Evolutionary conservation across 139 green algal species (phyloP).

Genomic region (Penium margaritaceum): DNA sequence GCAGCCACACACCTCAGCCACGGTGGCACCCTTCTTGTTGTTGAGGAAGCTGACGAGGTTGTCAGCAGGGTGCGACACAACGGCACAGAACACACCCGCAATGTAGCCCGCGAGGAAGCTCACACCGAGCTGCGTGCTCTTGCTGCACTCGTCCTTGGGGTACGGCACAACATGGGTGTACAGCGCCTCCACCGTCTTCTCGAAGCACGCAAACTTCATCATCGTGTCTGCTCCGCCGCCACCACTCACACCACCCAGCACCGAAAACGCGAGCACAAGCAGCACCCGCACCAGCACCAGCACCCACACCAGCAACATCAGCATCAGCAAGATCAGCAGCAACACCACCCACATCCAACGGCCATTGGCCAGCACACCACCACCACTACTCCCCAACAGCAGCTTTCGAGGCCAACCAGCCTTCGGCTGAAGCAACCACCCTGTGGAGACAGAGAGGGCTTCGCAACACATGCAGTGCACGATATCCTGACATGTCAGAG

Average conservation of each 20-base stretch:
- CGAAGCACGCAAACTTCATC: constrained; percentile 57
- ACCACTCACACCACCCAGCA: too few relatives aligned
- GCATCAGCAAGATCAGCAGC: too few relatives aligned
- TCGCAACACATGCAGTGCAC: too few relatives aligned
- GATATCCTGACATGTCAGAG: too few relatives aligned
- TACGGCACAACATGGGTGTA: constrained; percentile 48
- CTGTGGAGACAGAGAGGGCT: too few relatives aligned
- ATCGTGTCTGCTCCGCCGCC: constrained; percentile 61
- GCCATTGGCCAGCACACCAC: too few relatives aligned
- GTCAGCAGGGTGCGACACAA: constrained; percentile 57
- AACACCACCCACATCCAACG: too few relatives aligned
- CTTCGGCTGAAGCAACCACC: too few relatives aligned
- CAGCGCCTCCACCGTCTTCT: constrained; percentile 46
- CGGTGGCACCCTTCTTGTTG: constrained; percentile 43
- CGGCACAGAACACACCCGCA: constrained; percentile 51
- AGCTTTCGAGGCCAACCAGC: too few relatives aligned
- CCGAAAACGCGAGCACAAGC: not conserved
- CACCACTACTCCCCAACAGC: too few relatives aligned
- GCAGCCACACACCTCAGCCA: constrained; percentile 19
- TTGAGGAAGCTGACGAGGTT: constrained; percentile 57
- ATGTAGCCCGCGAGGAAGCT: constrained; percentile 50
- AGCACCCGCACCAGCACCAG: not conserved
- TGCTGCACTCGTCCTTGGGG: constrained; percentile 46
- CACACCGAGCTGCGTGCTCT: constrained; percentile 45
- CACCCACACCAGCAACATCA: not conserved